Base-by-base conservation (phyloP, 2,329 filamentous ascomycete genomes). In the Colletotrichum sansevieriae region DNA sequence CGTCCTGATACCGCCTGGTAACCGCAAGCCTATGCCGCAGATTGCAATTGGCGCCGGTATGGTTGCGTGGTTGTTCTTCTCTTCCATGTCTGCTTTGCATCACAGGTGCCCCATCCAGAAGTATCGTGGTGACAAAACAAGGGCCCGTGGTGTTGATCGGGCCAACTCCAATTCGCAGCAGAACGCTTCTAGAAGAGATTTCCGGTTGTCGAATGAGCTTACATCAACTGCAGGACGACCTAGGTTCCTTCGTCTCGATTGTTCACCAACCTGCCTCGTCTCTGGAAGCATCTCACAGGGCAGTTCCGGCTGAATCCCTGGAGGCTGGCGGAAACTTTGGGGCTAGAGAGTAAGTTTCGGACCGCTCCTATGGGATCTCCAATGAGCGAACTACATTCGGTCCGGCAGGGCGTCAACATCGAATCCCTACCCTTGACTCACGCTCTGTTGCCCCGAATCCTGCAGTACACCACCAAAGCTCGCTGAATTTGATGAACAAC, bases 11-110 rank as follows among this genome's bases (percentile, higher is more conserved):
- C 66, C 49, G 29, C 66, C 62, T 18, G 66, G 66, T 5, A 69
- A 25, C 13, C 66, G 63, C 15, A 69, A 25, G 20, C 66, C 66
- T 18, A 69, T 69, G 15, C 66, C 66, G 43, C 66, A 66, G n/a
- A 69, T 62, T 22, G 66, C 66, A 12, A 66, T 35, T 5, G 57
- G 63, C 20, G 51, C 33, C 8, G 63, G 63, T 5, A 9, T 22
- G 2, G 12, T 54, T 37, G 52, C 13, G 20, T 57, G 37, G 22
- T 12, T 43, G 20, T 6, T 54, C 12, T 11, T 4, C 15, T n/a
- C 25, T 25, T 60, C 18, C 4, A 13, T 41, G 44, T 20, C 18
- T n/a, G n/a, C n/a, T n/a, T 13, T 4, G 22, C 3, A 25, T 25
- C 12, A 3, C 33, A 18, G 18, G 7, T 8, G 29, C 12, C n/a